Base-by-base conservation (phyloP, 2,329 filamentous ascomycete genomes). In the Ascomycota sp. region DNA sequence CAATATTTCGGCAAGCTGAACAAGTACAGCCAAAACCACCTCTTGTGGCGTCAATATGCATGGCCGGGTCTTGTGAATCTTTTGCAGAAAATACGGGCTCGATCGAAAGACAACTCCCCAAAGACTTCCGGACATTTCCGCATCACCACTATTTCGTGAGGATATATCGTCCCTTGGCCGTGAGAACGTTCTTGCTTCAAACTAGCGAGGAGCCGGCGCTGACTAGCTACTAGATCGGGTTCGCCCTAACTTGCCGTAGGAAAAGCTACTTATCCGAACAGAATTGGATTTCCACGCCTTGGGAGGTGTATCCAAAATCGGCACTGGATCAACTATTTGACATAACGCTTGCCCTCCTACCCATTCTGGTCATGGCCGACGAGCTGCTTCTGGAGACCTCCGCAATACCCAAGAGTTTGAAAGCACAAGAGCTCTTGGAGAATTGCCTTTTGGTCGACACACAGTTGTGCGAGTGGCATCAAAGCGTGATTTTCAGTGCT, bases 61-160 rank as follows among this genome's bases (percentile, higher is more conserved):
- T 9, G 45, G 5, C 53, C 24, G 39, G 50, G 3, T 45, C 51
- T 3, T 60, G 56, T 55, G 53, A 52, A 38, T 45, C 52, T 12
- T 44, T 52, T 2, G 42, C 53, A 1, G 43, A 50, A 11, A 48
- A 57, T 27, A 41, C 43, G 34, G 52, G 54, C 37, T 38, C 40
- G 8, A 47, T 66, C 33, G 53, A 52, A 32, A 53, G 51, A 21
- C 45, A 53, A 12, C 64, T 65, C 0, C 61, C 67, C 0, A 47
- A 50, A 3, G 46, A 50, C 30, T 70, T 67, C 38, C 53, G 53
- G 28, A 48, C 48, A 0, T 71, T 71, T 35, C 67, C 67, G 2
- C 54, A 61, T 9, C 67, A 71, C 37, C 66, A 71, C 42, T 69
- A 66, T 44, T 71, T 70, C 36, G 58, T 59, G 21, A 57, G 65